Base-by-base conservation (phyloP, 352 stramenopile species). In the Saprolegnia parasitica region DNA sequence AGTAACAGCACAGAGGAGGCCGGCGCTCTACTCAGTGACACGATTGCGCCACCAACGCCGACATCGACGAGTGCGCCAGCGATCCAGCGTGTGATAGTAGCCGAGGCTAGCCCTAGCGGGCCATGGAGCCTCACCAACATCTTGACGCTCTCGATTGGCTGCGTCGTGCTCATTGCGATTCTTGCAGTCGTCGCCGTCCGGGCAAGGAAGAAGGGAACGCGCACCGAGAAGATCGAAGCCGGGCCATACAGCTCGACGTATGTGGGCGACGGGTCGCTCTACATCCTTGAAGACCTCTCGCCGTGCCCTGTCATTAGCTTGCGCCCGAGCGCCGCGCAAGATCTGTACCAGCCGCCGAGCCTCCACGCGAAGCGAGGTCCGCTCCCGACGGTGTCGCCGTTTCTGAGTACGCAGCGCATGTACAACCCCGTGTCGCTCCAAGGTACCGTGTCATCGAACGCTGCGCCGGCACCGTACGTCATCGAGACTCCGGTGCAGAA, bases 241-340 rank as follows among this genome's bases (percentile, higher is more conserved):
- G 52, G 52, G 13, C 52, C 52, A 9, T 60, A 20, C 13, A 60
- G 52, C 52, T 60, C 52, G 52, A 60, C 52, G 10, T 60, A 60
- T 24, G 52, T 60, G 24, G 52, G 52, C 13, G 52, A 60, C 24
- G 52, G 52, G 20, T 60, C 52, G 35, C 20, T 60, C 11, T 60
- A 60, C 52, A 60, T 60, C 20, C 52, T 60, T 8, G 52, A 60
- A 40, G 52, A 60, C 35, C 35, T 60, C 16, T 60, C 52, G 13
- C 52, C 52, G 16, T 60, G 52, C 52, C 52, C 52, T 9, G 35
- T 60, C 13, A 15, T 60, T 21, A 60, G n/a, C 35, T 24, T 60
- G 52, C 52, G 52, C 13, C 52, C 52, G 35, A 60, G 52, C n/a
- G n/a, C 52, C 11, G 24, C 52, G 20, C 52, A 60, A 40, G 52